Conservation (phyloP, 345 rosid species). For the Gossypium stocksii region DNA sequence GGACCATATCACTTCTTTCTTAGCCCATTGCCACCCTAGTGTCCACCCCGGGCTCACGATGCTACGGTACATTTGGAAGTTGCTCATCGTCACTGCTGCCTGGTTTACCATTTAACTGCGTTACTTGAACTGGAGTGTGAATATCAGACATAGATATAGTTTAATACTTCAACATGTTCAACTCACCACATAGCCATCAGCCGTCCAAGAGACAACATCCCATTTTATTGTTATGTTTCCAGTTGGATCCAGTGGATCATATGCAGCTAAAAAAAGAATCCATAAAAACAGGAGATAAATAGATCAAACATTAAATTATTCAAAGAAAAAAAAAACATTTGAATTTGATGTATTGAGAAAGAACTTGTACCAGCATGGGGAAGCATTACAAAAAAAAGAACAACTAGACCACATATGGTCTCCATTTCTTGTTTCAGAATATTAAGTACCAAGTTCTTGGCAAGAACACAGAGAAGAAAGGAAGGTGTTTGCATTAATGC, state of each 20-base stretch:
- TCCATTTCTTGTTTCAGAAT: constrained; percentile 17
- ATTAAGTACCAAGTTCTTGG: constrained; percentile 8
- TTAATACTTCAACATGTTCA: background rate
- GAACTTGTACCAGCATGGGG: constrained; percentile 34
- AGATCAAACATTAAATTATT: background rate
- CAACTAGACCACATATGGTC: constrained; percentile 21
- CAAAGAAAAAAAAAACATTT: constrained; percentile 3
- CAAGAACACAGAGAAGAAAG: constrained; percentile 14
- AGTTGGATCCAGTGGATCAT: constrained; percentile 71
- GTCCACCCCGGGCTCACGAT: constrained; percentile 79
- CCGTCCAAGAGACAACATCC: constrained; percentile 72
- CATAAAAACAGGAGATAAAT: background rate
- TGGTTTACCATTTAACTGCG: constrained; percentile 14
- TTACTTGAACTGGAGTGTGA: too few relatives aligned
- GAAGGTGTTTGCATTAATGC: background rate
- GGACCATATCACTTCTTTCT: constrained; percentile 78
- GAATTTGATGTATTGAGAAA: constrained; percentile 2
- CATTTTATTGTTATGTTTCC: constrained; percentile 82
- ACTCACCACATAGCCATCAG: constrained; percentile 75
- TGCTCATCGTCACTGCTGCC: constrained; percentile 68
- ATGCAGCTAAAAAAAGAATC: constrained; percentile 37
- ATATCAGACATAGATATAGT: background rate
- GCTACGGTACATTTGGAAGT: constrained; percentile 68
- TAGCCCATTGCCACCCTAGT: constrained; percentile 73
- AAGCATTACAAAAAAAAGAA: constrained; percentile 26